phyloP scores from a whole-genome alignment of 345 rosid species.

The Eucalyptus lansdowneana region DNA sequence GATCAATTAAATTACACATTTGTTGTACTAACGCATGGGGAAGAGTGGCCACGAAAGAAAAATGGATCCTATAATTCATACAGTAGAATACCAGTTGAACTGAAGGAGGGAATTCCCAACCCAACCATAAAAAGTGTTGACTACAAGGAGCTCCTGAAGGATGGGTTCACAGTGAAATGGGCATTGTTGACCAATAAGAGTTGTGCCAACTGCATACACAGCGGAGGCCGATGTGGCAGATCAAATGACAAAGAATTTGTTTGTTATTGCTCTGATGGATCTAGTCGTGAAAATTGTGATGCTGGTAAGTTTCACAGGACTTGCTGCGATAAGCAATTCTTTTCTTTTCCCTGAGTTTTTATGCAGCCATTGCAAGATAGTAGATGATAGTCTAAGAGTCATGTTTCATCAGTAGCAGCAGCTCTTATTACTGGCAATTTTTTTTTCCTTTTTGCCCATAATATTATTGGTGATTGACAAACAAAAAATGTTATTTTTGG shows the following conservation, averaged over 20 bases:
- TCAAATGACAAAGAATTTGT: not conserved
- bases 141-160: not conserved
- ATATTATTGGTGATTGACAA: not conserved
- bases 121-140: not conserved
- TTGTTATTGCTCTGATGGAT: slow-evolving; percentile 11
- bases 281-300: not conserved
- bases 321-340: fast-evolving
- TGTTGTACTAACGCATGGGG: not conserved
- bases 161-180: slow-evolving; percentile 5
- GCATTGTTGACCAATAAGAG: not conserved
- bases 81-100: not conserved
- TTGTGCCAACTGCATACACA: not conserved
- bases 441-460: not conserved
- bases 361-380: fast-evolving
- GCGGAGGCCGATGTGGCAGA: slow-evolving; percentile 15
- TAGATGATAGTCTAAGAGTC: fast-evolving
- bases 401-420: not conserved
- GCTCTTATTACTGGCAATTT: not conserved
- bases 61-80: not conserved
- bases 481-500: not conserved
- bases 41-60: not conserved
- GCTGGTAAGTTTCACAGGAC: slow-evolving; percentile 1
- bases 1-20: not conserved
- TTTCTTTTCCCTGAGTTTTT: not conserved
- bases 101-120: not conserved